These are phyloP conservation scores for Corymbia calophylla DNA, from an alignment of 441 rosid species.

Conservation along the genomic window DNA sequence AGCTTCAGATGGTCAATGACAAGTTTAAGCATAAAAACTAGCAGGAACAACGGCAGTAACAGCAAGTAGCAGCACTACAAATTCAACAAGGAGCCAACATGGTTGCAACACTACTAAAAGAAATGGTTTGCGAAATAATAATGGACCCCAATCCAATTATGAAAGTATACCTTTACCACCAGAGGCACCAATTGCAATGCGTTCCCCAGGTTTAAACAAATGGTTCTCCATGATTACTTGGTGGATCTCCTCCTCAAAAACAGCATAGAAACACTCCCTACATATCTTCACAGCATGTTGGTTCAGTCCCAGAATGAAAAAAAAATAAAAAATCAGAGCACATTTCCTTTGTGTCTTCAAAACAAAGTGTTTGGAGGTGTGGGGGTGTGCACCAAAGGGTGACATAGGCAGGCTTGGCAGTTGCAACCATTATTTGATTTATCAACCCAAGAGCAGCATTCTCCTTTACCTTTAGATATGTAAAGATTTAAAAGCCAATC, in stretches of 20 bases:
- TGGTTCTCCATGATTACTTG: constrained; percentile 51
- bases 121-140: neutral
- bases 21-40: neutral
- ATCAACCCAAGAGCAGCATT: neutral
- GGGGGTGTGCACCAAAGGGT: neutral
- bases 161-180: constrained; percentile 74
- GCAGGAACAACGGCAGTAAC: neutral
- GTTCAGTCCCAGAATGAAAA: too few species aligned
- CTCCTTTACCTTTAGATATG: neutral
- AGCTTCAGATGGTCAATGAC: neutral
- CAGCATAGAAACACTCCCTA: constrained; percentile 77
- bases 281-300: constrained; percentile 53
- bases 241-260: constrained; percentile 89
- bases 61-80: neutral
- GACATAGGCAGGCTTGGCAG: neutral
- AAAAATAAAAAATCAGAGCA: neutral
- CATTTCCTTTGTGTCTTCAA: neutral
- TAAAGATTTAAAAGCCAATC: neutral
- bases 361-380: neutral
- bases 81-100: neutral
- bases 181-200: constrained; percentile 83
- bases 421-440: neutral
- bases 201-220: constrained; percentile 70
- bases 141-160: neutral
- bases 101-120: neutral